A percentile compares a stretch with the other conserved stretches of the same genome.
phyloP scores from a whole-genome alignment of 225 moss, liverwort and hornwort species.

The Polytrichum formosum region DNA sequence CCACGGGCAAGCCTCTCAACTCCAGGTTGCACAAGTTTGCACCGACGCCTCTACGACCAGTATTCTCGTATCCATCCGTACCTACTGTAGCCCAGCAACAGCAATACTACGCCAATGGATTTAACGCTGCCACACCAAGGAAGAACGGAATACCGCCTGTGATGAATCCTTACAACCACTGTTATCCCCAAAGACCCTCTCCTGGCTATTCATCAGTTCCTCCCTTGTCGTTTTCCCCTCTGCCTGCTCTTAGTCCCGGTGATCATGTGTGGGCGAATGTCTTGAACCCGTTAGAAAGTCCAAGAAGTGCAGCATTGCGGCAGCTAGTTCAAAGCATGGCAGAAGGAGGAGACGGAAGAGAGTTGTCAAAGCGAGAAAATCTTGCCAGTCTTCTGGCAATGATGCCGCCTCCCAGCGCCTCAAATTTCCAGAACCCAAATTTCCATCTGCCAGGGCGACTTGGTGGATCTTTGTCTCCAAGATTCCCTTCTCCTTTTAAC shows the following conservation, averaged over 20 bases:
- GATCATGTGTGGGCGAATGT: conserved; percentile 54
- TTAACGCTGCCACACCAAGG: conserved; percentile 45
- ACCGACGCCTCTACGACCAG: conserved; percentile 48
- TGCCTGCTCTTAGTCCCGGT: conserved; percentile 42
- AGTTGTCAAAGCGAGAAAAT: not conserved
- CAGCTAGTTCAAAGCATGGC: conserved; percentile 38
- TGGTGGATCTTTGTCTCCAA: conserved; percentile 41
- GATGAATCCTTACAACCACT: conserved; percentile 2
- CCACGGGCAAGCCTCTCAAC: conserved; percentile 44
- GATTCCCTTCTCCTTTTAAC: conserved; percentile 21
- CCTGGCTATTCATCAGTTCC: conserved; percentile 27
- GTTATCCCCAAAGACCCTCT: conserved; percentile 29
- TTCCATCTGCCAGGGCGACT: conserved; percentile 24
- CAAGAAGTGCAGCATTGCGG: conserved; percentile 35
- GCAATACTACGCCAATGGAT: conserved; percentile 9
- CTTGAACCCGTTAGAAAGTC: conserved; percentile 36
- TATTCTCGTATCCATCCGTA: conserved; percentile 25
- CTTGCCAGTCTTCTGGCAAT: not conserved
- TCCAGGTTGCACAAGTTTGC: conserved; percentile 46
- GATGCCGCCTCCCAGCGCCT: conserved; percentile 6
- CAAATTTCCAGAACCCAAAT: conserved; percentile 2
- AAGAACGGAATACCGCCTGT: conserved; percentile 3
- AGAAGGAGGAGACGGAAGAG: not conserved
- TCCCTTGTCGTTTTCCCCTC: conserved; percentile 58
- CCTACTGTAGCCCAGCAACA: conserved; percentile 9